Evolutionary conservation across 1,139 yeast genomes (phyloP).

Genomic region (Geotrichum fermentans): DNA sequence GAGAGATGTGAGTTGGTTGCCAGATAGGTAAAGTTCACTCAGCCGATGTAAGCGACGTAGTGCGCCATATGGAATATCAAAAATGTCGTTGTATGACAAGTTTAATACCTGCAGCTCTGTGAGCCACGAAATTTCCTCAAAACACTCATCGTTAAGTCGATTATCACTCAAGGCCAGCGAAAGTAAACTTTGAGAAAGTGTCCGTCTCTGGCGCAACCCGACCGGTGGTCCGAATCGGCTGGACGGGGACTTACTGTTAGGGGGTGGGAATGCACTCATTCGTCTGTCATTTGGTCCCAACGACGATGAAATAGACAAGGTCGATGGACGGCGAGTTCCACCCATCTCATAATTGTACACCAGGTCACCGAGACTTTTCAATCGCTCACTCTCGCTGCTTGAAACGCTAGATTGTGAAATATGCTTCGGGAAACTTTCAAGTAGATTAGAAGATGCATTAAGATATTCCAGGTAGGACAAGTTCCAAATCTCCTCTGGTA

Average conservation of each 20-base stretch:
- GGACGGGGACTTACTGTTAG: conserved; percentile 6
- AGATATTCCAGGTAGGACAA: conserved; percentile 53
- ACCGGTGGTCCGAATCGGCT: conserved; percentile 16
- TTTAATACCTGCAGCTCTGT: conserved; percentile 60
- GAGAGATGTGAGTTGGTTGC: conserved; percentile 70
- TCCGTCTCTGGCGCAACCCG: conserved; percentile 16
- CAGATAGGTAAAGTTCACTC: conserved; percentile 72
- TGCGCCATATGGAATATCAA: conserved; percentile 76
- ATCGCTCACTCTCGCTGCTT: conserved; percentile 14
- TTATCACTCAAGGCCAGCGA: conserved; percentile 74
- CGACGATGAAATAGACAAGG: conserved; percentile 27
- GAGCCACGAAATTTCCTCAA: conserved; percentile 62
- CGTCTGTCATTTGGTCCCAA: conserved; percentile 20
- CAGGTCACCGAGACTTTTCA: conserved; percentile 20
- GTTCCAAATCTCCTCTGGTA: conserved; percentile 69
- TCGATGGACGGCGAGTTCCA: conserved; percentile 24
- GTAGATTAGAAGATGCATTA: conserved; percentile 76
- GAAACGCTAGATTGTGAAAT: conserved; percentile 17
- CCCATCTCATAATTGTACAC: conserved; percentile 24
- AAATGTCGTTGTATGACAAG: conserved; percentile 74
- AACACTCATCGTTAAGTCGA: conserved; percentile 70
- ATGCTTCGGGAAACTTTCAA: conserved; percentile 58
- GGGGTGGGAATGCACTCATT: conserved; percentile 10
- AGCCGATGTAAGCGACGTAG: conserved; percentile 54
- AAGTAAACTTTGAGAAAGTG: conserved; percentile 43